A percentile compares a stretch with the other conserved stretches of the same genome.
Evolutionary conservation across 371 early-diverging fungal genomes (phyloP).

Genomic region (Saksenaea oblongispora): DNA sequence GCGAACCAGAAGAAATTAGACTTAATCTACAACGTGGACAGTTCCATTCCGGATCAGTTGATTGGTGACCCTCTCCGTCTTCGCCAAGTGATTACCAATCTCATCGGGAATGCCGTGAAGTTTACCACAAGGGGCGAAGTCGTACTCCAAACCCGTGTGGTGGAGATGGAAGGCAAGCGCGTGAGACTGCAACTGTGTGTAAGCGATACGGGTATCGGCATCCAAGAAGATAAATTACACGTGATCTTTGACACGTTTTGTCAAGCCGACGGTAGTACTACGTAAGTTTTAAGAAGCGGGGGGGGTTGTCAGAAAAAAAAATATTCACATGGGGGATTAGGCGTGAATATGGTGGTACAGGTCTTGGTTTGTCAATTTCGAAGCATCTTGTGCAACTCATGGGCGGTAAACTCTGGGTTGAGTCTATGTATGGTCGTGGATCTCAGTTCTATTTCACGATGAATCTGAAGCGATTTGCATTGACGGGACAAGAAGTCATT

Average conservation of each 20-base stretch:
- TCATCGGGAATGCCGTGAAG: slow-evolving; percentile 89
- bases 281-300: slow-evolving; percentile 31
- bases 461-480: slow-evolving; percentile 43
- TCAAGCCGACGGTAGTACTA: slow-evolving; percentile 82
- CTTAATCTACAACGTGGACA: slow-evolving; percentile 63
- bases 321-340: background rate
- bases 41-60: slow-evolving; percentile 66
- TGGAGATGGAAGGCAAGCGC: slow-evolving; percentile 34
- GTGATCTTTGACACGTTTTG: slow-evolving; percentile 82
- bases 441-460: slow-evolving; percentile 75
- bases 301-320: background rate
- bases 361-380: slow-evolving; percentile 61
- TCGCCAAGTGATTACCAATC: slow-evolving; percentile 79
- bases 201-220: slow-evolving; percentile 87
- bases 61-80: slow-evolving; percentile 80
- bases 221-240: slow-evolving; percentile 69
- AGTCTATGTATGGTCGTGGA: slow-evolving; percentile 66
- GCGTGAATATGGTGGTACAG: slow-evolving; percentile 64
- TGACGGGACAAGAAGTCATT: slow-evolving; percentile 37
- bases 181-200: slow-evolving; percentile 67
- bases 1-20: slow-evolving; percentile 69
- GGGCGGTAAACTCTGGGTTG: slow-evolving; percentile 72
- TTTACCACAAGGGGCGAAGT: slow-evolving; percentile 78
- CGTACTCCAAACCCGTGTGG: slow-evolving; percentile 46
- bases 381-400: slow-evolving; percentile 55